Percentiles rank a stretch among this genome's conserved stretches.
These are phyloP conservation scores for Amniculicola lignicola DNA, from an alignment of 495 filamentous ascomycete species.

Conservation along the genomic window DNA sequence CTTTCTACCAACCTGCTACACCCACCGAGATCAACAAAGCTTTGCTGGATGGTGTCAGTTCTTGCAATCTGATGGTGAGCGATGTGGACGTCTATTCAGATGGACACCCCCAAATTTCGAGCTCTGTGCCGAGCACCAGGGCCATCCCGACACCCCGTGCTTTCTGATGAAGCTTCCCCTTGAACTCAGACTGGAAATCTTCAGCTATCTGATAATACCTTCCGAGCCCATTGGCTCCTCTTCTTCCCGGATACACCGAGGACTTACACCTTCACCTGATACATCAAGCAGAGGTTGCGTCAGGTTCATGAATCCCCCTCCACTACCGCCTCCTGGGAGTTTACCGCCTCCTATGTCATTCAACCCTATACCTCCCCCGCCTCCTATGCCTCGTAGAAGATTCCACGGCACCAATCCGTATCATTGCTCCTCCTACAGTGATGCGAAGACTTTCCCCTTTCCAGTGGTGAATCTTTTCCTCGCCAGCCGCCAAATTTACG, in stretches of 20 bases:
- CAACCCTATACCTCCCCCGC: background rate
- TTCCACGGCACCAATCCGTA: background rate
- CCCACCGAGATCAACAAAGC: slow-evolving; percentile 20
- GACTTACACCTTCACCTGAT: background rate
- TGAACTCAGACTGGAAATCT: slow-evolving; percentile 25
- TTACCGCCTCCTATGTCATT: background rate
- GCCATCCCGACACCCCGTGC: slow-evolving; percentile 30
- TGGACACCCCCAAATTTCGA: slow-evolving; percentile 29
- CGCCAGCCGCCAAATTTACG: slow-evolving; percentile 20
- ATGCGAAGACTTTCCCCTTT: slow-evolving; percentile 2
- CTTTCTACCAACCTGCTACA: slow-evolving; percentile 24
- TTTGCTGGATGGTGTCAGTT: slow-evolving; percentile 31
- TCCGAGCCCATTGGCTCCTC: slow-evolving; percentile 30
- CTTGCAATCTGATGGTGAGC: slow-evolving; percentile 6
- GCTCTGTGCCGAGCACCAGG: slow-evolving; percentile 26
- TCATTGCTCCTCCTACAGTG: background rate
- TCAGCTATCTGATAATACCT: slow-evolving; percentile 28
- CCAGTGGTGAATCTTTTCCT: slow-evolving; percentile 15
- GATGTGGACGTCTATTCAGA: slow-evolving; percentile 28
- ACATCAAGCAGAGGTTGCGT: too few species aligned
- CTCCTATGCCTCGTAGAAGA: background rate
- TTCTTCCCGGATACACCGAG: slow-evolving; percentile 6
- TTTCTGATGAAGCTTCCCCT: slow-evolving; percentile 29
- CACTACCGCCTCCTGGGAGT: background rate
- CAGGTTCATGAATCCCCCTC: too few species aligned